Evolutionary conservation across 2,329 filamentous ascomycete genomes (phyloP).

Genomic region (Phaeosphaeriaceae sp.): DNA sequence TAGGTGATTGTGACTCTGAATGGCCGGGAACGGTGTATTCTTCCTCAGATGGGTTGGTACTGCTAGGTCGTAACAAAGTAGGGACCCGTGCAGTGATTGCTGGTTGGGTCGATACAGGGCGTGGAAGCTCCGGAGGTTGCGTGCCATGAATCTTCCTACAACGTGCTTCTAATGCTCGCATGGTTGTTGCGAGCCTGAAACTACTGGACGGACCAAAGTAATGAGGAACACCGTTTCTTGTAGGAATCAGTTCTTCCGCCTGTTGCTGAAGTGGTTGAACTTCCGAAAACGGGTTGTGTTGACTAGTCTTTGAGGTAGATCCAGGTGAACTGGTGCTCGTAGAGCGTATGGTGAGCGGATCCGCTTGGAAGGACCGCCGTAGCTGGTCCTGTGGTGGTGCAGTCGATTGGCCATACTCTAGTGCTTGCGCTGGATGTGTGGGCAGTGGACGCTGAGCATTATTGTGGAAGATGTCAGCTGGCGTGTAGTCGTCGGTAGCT

Average conservation of each 20-base stretch:
- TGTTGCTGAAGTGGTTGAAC: constrained; percentile 15
- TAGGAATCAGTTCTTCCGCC: constrained; percentile 25
- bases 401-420: constrained; percentile 6
- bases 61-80: constrained; percentile 15
- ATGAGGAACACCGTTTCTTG: constrained; percentile 27
- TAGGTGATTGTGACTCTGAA: constrained; percentile 5
- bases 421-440: constrained; percentile 4
- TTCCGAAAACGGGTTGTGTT: constrained; percentile 23
- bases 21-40: constrained; percentile 19
- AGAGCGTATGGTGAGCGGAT: constrained; percentile 12
- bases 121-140: constrained; percentile 11
- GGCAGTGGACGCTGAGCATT: constrained; percentile 6
- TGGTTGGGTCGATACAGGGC: constrained; percentile 7
- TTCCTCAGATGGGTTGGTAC: constrained; percentile 25
- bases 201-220: constrained; percentile 39
- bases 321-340: constrained; percentile 11
- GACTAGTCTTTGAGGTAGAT: constrained; percentile 14
- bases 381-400: constrained; percentile 4
- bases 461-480: constrained; percentile 34
- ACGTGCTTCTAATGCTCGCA: constrained; percentile 26
- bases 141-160: constrained; percentile 24
- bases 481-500: constrained; percentile 31
- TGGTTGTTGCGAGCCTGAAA: constrained; percentile 32
- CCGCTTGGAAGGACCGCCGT: constrained; percentile 8
- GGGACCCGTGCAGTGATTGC: background rate